Percentiles rank a stretch among this genome's conserved stretches.
Evolutionary conservation across 768 basidiomycete species (phyloP).

Genomic region (Rhizopogon roseolus): DNA sequence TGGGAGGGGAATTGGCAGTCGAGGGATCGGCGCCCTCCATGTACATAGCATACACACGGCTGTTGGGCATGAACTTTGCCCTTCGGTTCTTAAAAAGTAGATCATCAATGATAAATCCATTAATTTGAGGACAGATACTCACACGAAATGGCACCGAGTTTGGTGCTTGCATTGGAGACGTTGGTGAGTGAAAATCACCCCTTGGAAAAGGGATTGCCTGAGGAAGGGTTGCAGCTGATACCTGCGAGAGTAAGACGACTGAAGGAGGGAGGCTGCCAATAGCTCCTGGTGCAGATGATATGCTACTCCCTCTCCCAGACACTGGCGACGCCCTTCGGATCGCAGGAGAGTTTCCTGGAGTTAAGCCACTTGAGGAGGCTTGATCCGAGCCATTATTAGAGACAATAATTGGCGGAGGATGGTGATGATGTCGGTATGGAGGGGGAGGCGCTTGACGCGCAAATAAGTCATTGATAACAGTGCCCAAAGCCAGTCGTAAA

Average conservation of each 20-base stretch:
- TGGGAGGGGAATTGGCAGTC: constrained; percentile 57
- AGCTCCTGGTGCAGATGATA: constrained; percentile 9
- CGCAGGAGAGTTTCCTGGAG: constrained; percentile 18
- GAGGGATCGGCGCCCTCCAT: constrained; percentile 56
- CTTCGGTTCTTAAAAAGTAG: neutral
- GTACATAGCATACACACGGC: constrained; percentile 49
- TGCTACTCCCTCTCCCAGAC: constrained; percentile 13
- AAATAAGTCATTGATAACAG: constrained; percentile 80
- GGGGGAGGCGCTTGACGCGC: constrained; percentile 56
- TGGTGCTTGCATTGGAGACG: neutral
- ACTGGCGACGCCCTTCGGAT: constrained; percentile 17
- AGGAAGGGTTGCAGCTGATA: constrained; percentile 15
- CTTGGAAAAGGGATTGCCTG: constrained; percentile 8
- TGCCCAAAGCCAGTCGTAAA: constrained; percentile 67
- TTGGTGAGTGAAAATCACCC: neutral
- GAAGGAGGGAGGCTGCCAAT: constrained; percentile 24
- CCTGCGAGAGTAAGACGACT: constrained; percentile 22
- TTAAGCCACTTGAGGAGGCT: constrained; percentile 16
- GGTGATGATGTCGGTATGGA: constrained; percentile 29
- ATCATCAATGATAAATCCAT: constrained; percentile 4
- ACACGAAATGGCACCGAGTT: neutral
- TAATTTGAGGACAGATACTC: neutral
- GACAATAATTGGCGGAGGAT: constrained; percentile 30
- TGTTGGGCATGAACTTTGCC: constrained; percentile 20
- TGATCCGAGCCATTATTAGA: constrained; percentile 21